Conservation (phyloP, 2,329 filamentous ascomycete genomes). For the Corinectria fuckeliana region DNA sequence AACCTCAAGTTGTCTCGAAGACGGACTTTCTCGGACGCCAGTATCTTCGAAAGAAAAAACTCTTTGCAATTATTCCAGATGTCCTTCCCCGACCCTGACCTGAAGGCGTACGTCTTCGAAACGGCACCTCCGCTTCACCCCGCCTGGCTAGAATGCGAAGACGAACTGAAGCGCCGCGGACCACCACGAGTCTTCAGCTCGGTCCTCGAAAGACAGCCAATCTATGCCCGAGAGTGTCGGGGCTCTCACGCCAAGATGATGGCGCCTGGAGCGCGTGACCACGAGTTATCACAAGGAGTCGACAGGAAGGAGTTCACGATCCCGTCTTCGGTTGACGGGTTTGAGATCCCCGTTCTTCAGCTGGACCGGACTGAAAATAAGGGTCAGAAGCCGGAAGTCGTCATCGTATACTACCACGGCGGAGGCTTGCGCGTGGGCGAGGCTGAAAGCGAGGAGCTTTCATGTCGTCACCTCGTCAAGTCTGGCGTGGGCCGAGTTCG, state of each 20-base stretch:
- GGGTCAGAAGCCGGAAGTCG: slow-evolving; percentile 22
- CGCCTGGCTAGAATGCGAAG: slow-evolving; percentile 50
- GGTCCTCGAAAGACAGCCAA: slow-evolving; percentile 43
- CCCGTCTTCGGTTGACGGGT: slow-evolving; percentile 42
- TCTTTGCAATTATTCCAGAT: slow-evolving; percentile 11
- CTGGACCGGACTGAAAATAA: slow-evolving; percentile 36
- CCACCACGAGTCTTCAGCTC: slow-evolving; percentile 31
- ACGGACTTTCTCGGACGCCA: not conserved
- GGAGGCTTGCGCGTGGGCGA: slow-evolving; percentile 56
- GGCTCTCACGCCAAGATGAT: slow-evolving; percentile 46
- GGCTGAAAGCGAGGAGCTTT: slow-evolving; percentile 56
- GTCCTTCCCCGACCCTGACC: slow-evolving; percentile 23
- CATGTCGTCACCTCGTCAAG: slow-evolving; percentile 51
- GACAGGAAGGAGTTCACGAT: slow-evolving; percentile 37
- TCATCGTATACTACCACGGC: slow-evolving; percentile 56
- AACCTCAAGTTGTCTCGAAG: not conserved
- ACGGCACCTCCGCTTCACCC: slow-evolving; percentile 48
- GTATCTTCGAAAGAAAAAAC: not conserved
- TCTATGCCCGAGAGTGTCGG: slow-evolving; percentile 51
- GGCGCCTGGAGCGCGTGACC: slow-evolving; percentile 43
- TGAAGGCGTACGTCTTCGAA: slow-evolving; percentile 37
- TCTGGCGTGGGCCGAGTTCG: slow-evolving; percentile 34
- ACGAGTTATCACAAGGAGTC: slow-evolving; percentile 46
- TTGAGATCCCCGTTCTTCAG: slow-evolving; percentile 46
- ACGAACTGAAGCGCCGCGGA: slow-evolving; percentile 28